Base-by-base conservation (phyloP, 1,284 basidiomycete species). In the Ustilago nuda region DNA sequence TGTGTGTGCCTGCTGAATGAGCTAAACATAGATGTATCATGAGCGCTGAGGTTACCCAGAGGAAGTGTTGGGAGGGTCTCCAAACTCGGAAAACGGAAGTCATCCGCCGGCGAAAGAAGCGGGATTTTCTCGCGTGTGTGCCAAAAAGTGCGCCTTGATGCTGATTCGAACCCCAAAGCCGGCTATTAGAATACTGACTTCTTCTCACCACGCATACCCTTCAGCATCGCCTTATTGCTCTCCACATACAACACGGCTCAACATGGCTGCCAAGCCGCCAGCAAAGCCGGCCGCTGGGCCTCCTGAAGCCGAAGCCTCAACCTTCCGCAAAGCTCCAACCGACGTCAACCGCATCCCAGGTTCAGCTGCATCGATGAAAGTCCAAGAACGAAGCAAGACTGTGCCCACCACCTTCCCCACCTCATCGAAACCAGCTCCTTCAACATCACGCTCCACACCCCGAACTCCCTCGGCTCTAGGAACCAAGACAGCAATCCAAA, bases 301-400 rank as follows among this genome's bases (percentile, higher is more conserved):
- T 6, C n/a, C 43, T n/a, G 45, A 58, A 15, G 45, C 43, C 27
- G 37, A 17, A 8, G 17, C 8, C 45, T 4, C 51, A 51, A 9
- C 43, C 11, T 66, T 71, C 6, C 70, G 70, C 55, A 64, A 64
- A 50, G 57, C 69, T 7, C 66, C 66, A 6, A 7, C 33, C 12
- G 69, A 76, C 36, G 19, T 43, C 33, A 66, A 72, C 12, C 70
- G 75, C 19, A 65, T 77, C 2, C 75, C 75, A 7, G 75, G 75
- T 37, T 62, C 75, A 0, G 64, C 66, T 1, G 50, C 75, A 4
- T 73, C 67, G 23, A 69, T 77, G 66, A 69, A 64, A 23, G 74
- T 77, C 4, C 55, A 56, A 33, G 73, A 76, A 43, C 72, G 64
- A 3, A 13, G 36, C 15, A 39, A 56, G 37, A 12, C 23, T 27